Evolutionary conservation across 257 asterid genomes (phyloP), one percentile per base, ranked within the genome.

Genomic region (Salvia hispanica): DNA sequence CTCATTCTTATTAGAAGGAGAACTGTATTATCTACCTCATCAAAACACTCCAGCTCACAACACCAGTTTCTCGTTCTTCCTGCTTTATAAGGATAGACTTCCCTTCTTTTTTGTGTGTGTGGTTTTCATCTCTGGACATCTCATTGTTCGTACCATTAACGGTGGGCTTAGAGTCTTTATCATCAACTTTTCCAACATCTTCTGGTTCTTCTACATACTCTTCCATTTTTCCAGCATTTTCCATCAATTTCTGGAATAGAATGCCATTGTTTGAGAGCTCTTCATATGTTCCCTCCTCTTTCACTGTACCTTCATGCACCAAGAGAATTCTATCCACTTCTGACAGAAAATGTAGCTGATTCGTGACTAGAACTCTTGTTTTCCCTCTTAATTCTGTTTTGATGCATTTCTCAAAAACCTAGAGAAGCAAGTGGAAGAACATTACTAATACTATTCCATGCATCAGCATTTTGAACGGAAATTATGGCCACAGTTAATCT

Each of bases 61-160:
- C 97, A 10, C 99, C 99, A 33, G 97, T 94, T 83, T 91, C 97
- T 50, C 99, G 84, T 77, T 94, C 99, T 86, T 94, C 97, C 83
- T 94, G 95, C 86, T 94, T 94, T 73, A 94, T 88, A 56, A 94
- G 92, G 74, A 94, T 57, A 62, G 96, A 86, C 79, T 88, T 94
- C 65, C 90, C 91, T 81, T 81, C 89, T 76, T 78, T 86, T 65
- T 80, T 67, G 53, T 65, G 74, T 64, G 60, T 71, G 57, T 77
- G 74, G 47, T 53, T 77, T 14, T 62, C 79, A 77, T 88, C 92
- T 71, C 79, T 81, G 62, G 89, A 37, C 44, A 66, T 64, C 61
- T 75, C 93, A 16, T 51, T 54, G 64, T 67, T 62, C 66, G 70
- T 82, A 73, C 87, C 96, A 77, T 88, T 86, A 65, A 66, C 79